Conservation (phyloP, 2,329 filamentous ascomycete species). For the Tolypocladium tundrense region DNA sequence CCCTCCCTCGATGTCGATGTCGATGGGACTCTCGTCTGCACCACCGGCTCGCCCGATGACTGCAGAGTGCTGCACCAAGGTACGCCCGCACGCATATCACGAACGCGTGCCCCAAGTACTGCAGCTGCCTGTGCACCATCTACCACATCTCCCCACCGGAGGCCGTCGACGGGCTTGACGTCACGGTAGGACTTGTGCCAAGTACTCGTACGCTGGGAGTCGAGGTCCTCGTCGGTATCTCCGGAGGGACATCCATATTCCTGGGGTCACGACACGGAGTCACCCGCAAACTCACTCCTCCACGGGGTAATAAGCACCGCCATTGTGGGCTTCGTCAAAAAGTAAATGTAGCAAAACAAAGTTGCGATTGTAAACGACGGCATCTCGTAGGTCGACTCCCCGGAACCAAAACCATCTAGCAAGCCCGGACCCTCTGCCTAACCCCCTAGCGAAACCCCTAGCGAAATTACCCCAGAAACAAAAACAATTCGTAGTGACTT, state of each 20-base stretch:
- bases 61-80: neutral
- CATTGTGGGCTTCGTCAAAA: neutral
- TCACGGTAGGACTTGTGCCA: neutral
- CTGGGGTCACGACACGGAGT: neutral
- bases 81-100: neutral
- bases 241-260: neutral
- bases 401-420: constrained; percentile 13
- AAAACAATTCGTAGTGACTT: constrained; percentile 18
- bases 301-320: neutral
- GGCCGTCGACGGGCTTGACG: neutral
- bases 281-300: neutral
- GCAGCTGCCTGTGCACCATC: neutral
- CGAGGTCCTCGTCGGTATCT: neutral
- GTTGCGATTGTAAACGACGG: neutral
- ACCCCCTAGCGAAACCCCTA: neutral
- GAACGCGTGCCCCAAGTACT: neutral
- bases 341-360: neutral
- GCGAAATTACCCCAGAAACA: constrained; percentile 5
- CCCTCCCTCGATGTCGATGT: neutral
- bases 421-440: constrained; percentile 6
- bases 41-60: neutral
- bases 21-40: neutral
- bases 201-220: too few species aligned
- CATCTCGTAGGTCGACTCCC: neutral
- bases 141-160: neutral